Base-by-base conservation (phyloP, 108 stramenopile genomes). In the Nitzschia inconspicua region DNA sequence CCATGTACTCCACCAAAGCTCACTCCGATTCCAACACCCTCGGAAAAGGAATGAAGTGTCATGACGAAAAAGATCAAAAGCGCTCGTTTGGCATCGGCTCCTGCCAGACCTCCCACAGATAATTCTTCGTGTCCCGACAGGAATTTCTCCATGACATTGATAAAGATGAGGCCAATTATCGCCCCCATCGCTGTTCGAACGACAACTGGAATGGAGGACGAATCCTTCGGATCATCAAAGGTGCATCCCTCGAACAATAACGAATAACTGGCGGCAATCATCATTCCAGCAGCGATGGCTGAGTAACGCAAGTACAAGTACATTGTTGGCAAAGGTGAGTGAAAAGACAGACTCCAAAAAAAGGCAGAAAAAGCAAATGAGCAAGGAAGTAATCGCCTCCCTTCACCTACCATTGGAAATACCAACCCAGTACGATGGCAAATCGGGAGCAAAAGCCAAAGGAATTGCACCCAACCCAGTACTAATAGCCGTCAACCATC, bases 211-310 rank as follows among this genome's bases (percentile, higher is more conserved):
- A 78, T 32, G 11, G 61, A 42, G 16, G 85, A 89, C 26, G 50
- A 59, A 60, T 90, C 91, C 25, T 79, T 44, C 24, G 74, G 82
- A 67, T 90, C 88, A 11, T 63, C 54, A 59, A 91, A 89, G 28
- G 60, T 71, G 44, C 75, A 83, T 19, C 94, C 97, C 62, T 98
- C 98, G 44, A 59, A 40, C 43, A 93, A 75, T 14, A 98, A 77
- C 22, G 88, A 88, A 65, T 82, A 91, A 47, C 85, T 88, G 2
- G 98, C 98, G 11, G 94, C 89, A 31, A 94, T 66, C 98, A 99
- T 99, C 96, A 99, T 98, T 7, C 98, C 98, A 10, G 95, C 96
- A 18, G 98, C 98, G 34, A 96, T 66, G 40, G 97, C 97, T 80
- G 60, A 36, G 67, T 46, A 36, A 47, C 18, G 36, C 22, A 59